Conservation (phyloP, 352 stramenopile species). For the Elongisporangium prolatum region DNA sequence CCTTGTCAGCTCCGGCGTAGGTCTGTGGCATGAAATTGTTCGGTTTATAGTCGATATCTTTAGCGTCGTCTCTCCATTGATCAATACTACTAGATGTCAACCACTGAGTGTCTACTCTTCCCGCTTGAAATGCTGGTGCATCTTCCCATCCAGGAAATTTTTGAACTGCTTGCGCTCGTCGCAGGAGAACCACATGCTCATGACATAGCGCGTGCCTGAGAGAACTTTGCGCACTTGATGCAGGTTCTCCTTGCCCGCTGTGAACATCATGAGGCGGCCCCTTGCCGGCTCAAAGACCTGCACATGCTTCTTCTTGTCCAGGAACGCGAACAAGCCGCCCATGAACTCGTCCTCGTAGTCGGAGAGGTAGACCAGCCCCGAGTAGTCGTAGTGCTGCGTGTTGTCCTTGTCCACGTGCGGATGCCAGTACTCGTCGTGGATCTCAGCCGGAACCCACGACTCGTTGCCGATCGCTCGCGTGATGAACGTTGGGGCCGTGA, state of each 20-base stretch:
- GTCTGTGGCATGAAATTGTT: neutral
- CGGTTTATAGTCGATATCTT: neutral
- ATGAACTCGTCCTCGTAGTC: slow-evolving; percentile 85
- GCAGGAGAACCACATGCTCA: slow-evolving; percentile 94
- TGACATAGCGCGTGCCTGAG: slow-evolving; percentile 77
- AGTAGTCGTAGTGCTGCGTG: slow-evolving; percentile 93
- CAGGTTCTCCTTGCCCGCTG: slow-evolving; percentile 84
- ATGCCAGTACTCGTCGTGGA: slow-evolving; percentile 93
- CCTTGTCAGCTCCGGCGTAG: neutral
- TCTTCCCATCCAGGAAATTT: slow-evolving; percentile 89
- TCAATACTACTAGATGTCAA: neutral
- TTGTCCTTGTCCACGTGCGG: slow-evolving; percentile 92
- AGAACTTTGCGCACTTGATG: slow-evolving; percentile 78
- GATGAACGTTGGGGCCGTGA: slow-evolving; percentile 93
- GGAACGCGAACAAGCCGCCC: slow-evolving; percentile 87
- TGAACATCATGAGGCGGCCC: slow-evolving; percentile 88
- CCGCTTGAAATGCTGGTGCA: slow-evolving; percentile 71
- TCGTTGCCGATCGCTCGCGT: slow-evolving; percentile 84
- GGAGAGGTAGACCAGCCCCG: slow-evolving; percentile 84
- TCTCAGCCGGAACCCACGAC: slow-evolving; percentile 65
- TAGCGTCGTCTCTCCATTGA: neutral
- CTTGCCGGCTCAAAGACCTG: slow-evolving; percentile 68
- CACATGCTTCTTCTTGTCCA: slow-evolving; percentile 62
- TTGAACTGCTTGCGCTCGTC: slow-evolving; percentile 76
- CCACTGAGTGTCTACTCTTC: slow-evolving; percentile 15